These are phyloP conservation scores for Fraxinus anomala DNA, from an alignment of 257 asterid genomes.

Conservation along the genomic window DNA sequence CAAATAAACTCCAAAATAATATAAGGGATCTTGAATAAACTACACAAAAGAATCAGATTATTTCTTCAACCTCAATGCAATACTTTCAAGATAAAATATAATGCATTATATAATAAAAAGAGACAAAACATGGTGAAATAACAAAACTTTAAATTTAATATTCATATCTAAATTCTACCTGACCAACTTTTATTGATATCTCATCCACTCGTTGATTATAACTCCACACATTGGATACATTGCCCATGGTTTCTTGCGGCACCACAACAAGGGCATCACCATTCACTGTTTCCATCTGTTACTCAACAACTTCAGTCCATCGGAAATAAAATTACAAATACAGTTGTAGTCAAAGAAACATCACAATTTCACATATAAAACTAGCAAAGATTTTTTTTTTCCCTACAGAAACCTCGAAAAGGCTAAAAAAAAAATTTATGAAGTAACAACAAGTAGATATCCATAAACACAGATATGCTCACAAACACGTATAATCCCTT, in stretches of 20 bases:
- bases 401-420: neutral
- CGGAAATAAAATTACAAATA: neutral
- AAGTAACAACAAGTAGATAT: neutral
- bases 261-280: slow-evolving; percentile 23
- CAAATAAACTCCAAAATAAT: neutral
- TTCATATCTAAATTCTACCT: slow-evolving; percentile 34
- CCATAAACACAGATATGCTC: neutral
- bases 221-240: slow-evolving; percentile 38
- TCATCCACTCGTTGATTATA: slow-evolving; percentile 49
- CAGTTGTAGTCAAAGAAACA: neutral
- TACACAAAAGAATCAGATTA: neutral
- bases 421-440: neutral
- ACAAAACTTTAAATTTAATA: neutral
- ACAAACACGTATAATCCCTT: neutral
- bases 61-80: neutral
- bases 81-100: neutral
- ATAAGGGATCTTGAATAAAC: neutral
- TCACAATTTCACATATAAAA: neutral
- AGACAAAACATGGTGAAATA: neutral
- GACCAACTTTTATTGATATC: slow-evolving; percentile 45
- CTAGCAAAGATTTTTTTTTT: neutral
- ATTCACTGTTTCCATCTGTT: slow-evolving; percentile 44
- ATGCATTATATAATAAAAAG: neutral
- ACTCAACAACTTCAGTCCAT: slow-evolving; percentile 14
- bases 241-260: slow-evolving; percentile 23